Evolutionary conservation across 2,329 filamentous ascomycete species (phyloP).

Genomic region (Botrytis cinerea): DNA sequence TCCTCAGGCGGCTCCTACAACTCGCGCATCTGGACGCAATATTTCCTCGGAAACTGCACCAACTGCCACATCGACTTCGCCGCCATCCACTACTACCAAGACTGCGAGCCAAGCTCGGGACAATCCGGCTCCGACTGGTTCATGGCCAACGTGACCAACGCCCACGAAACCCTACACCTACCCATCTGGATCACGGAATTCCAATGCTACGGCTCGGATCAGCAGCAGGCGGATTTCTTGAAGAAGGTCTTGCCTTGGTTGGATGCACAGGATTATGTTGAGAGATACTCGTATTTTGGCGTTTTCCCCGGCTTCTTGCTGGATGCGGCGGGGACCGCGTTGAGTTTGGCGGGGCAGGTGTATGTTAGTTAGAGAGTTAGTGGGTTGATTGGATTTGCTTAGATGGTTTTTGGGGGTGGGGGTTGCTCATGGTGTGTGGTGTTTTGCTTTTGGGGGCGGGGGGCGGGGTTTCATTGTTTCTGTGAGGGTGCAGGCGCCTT

Average conservation of each 20-base stretch:
- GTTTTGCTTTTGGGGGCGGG: not conserved
- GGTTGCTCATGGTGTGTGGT: not conserved
- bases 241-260: slow-evolving; percentile 47
- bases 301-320: slow-evolving; percentile 41
- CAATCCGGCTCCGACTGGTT: slow-evolving; percentile 43
- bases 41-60: slow-evolving; percentile 46
- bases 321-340: slow-evolving; percentile 26
- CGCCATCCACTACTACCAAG: slow-evolving; percentile 50
- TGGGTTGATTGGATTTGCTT: not conserved
- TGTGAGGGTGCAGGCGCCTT: not conserved
- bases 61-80: slow-evolving; percentile 48
- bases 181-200: slow-evolving; percentile 50
- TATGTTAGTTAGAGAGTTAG: slow-evolving; percentile 25
- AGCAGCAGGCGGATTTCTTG: slow-evolving; percentile 45
- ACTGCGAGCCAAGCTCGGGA: slow-evolving; percentile 38
- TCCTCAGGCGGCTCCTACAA: slow-evolving; percentile 40
- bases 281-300: slow-evolving; percentile 45
- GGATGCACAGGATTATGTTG: slow-evolving; percentile 45
- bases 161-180: slow-evolving; percentile 42
- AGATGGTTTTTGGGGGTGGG: not conserved
- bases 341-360: slow-evolving; percentile 26
- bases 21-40: slow-evolving; percentile 46
- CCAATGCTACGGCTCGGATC: slow-evolving; percentile 40
- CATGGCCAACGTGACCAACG: slow-evolving; percentile 45
- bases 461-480: not conserved